Evolutionary conservation across 495 filamentous ascomycete genomes (phyloP).

Genomic region (Penicillium macrosclerotiorum): DNA sequence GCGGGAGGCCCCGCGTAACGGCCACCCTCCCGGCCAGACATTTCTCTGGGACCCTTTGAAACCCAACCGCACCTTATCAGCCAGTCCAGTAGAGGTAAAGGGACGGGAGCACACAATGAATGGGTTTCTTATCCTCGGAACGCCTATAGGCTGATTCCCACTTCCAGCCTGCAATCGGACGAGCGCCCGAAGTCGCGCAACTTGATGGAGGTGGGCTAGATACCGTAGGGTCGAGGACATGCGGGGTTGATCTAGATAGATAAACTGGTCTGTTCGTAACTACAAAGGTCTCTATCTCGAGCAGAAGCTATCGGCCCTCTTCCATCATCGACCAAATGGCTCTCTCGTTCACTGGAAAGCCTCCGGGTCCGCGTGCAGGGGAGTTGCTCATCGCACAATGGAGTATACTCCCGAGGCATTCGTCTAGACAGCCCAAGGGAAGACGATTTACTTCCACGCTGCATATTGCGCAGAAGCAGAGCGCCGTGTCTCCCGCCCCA

Average conservation of each 20-base stretch:
- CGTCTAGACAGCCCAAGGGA: background rate
- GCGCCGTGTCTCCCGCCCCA: background rate
- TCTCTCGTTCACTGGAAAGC: slow-evolving; percentile 14
- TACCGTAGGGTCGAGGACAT: slow-evolving; percentile 7
- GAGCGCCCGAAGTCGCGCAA: slow-evolving; percentile 3
- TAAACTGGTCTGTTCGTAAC: slow-evolving; percentile 1
- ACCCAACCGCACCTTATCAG: slow-evolving; percentile 8
- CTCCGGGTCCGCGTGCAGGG: slow-evolving; percentile 4
- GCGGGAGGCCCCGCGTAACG: slow-evolving; percentile 5
- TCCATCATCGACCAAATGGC: too few species aligned
- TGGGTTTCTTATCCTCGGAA: background rate
- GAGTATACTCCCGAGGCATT: background rate
- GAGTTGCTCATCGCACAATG: slow-evolving; percentile 8
- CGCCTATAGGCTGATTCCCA: background rate
- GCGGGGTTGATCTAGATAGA: slow-evolving; percentile 17
- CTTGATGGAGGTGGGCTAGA: slow-evolving; percentile 6
- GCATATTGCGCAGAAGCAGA: slow-evolving; percentile 2
- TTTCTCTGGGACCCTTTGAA: background rate
- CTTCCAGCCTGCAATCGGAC: slow-evolving; percentile 8
- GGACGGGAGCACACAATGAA: background rate
- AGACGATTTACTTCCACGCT: slow-evolving; percentile 12
- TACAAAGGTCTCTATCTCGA: background rate
- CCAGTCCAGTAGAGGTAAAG: background rate
- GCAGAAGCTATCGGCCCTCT: too few species aligned
- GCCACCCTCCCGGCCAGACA: slow-evolving; percentile 14